Percentiles rank a stretch among this genome's conserved stretches.
These are phyloP conservation scores for Scheffersomyces lignicola DNA, from an alignment of 1,139 yeast genomes.

Conservation along the genomic window DNA sequence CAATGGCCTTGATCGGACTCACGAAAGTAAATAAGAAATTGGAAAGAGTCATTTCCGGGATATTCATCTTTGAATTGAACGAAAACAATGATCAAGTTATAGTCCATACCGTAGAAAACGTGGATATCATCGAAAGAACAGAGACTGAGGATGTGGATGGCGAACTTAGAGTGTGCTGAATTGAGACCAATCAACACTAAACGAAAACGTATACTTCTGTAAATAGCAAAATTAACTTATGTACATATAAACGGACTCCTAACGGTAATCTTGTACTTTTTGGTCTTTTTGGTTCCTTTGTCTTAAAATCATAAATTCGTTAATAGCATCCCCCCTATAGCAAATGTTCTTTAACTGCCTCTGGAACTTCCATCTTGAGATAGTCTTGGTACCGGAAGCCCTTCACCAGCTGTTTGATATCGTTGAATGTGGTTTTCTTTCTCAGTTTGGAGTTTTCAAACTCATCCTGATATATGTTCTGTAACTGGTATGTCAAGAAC, in stretches of 20 bases:
- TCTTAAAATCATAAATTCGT: constrained; percentile 6
- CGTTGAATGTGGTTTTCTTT: constrained; percentile 10
- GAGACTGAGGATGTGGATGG: constrained; percentile 31
- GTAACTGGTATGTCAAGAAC: constrained; percentile 23
- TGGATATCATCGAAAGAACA: constrained; percentile 59
- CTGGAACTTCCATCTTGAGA: constrained; percentile 15
- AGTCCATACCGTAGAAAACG: constrained; percentile 78
- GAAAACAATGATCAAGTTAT: constrained; percentile 54
- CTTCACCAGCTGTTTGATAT: constrained; percentile 16
- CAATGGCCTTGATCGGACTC: constrained; percentile 20
- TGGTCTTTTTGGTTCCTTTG: no score
- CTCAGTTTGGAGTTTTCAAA: constrained; percentile 9
- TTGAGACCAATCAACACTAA: not conserved
- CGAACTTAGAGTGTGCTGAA: constrained; percentile 30
- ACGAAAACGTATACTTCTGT: constrained; percentile 8
- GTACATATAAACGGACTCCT: constrained; percentile 1
- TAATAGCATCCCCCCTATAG: constrained; percentile 1
- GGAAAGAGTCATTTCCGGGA: constrained; percentile 61
- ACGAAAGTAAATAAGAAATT: constrained; percentile 31
- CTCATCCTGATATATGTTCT: constrained; percentile 12
- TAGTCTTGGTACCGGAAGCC: constrained; percentile 15
- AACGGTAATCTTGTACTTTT: not conserved
- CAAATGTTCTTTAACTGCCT: constrained; percentile 7
- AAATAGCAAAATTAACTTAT: constrained; percentile 6
- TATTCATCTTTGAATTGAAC: constrained; percentile 74